Percentiles rank a stretch among this genome's conserved stretches.
These are phyloP conservation scores for Gaeumannomyces tritici DNA, from an alignment of 2,329 filamentous ascomycete species.

Conservation along the genomic window DNA sequence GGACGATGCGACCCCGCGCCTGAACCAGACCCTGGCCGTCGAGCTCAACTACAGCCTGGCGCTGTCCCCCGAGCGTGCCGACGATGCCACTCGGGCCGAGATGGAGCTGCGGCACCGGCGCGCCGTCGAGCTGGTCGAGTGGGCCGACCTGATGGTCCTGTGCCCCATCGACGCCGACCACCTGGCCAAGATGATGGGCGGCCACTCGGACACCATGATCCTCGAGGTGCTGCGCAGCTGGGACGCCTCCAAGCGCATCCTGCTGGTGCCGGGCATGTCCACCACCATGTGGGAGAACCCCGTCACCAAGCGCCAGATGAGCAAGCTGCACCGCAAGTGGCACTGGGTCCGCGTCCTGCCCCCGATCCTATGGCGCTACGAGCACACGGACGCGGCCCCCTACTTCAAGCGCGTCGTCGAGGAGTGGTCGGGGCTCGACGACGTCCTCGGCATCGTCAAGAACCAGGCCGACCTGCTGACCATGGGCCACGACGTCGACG, in stretches of 20 bases:
- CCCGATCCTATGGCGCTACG: conserved; percentile 76
- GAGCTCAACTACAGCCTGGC: conserved; percentile 42
- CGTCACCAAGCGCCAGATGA: conserved; percentile 77
- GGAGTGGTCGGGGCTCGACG: conserved; percentile 55
- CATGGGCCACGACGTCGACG: conserved; percentile 61
- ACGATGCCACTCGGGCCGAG: background rate
- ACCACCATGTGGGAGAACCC: conserved; percentile 84
- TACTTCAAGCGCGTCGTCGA: conserved; percentile 41
- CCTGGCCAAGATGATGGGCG: conserved; percentile 79
- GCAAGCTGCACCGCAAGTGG: conserved; percentile 76
- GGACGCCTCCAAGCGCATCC: conserved; percentile 76
- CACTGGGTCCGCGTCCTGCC: conserved; percentile 76
- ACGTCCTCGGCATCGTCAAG: conserved; percentile 64
- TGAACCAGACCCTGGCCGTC: conserved; percentile 53
- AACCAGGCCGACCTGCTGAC: conserved; percentile 69
- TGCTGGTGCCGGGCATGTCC: conserved; percentile 84
- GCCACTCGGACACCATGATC: conserved; percentile 71
- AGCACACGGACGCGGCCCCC: conserved; percentile 24
- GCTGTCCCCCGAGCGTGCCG: background rate
- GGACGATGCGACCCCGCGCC: conserved; percentile 53
- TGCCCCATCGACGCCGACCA: conserved; percentile 78
- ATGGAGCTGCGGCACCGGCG: background rate
- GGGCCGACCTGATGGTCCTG: conserved; percentile 80
- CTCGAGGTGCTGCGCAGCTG: conserved; percentile 76
- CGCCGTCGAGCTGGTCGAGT: conserved; percentile 64